Evolutionary conservation across 1,139 yeast genomes (phyloP).

Genomic region (Pichia kudriavzevii): DNA sequence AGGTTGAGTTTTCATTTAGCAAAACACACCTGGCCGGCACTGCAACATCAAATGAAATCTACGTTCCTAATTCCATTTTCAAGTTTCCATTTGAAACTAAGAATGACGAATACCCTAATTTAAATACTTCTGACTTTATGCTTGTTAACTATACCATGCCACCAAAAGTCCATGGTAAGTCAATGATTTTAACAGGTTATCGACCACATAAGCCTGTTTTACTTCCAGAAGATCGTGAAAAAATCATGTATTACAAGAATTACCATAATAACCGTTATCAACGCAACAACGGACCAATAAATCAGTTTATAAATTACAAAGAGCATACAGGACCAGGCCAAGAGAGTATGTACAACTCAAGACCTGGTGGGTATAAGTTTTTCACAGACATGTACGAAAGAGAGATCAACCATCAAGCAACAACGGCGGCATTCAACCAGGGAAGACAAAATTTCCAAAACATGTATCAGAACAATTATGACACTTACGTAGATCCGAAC

Average conservation of each 20-base stretch:
- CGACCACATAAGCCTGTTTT: conserved; percentile 56
- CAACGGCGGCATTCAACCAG: conserved; percentile 11
- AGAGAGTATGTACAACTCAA: conserved; percentile 29
- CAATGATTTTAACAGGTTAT: conserved; percentile 79
- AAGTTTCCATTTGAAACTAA: conserved; percentile 57
- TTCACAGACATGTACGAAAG: conserved; percentile 26
- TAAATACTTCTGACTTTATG: conserved; percentile 50
- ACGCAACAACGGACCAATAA: conserved; percentile 24
- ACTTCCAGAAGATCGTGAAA: conserved; percentile 61
- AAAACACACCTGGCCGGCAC: conserved; percentile 63
- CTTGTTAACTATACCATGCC: conserved; percentile 57
- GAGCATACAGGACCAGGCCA: conserved; percentile 30
- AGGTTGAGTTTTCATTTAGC: conserved; percentile 39
- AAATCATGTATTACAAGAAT: conserved; percentile 29
- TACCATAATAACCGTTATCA: conserved; percentile 22
- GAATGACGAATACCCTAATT: conserved; percentile 40
- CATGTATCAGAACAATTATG: conserved; percentile 18
- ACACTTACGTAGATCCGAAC: conserved; percentile 15
- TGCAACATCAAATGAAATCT: conserved; percentile 39
- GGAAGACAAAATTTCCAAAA: conserved; percentile 10
- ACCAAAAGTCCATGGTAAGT: conserved; percentile 53
- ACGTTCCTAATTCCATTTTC: conserved; percentile 39
- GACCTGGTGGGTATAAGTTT: conserved; percentile 37
- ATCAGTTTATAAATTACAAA: conserved; percentile 31
- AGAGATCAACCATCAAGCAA: conserved; percentile 18